Evolutionary conservation across 169 alveolate species (phyloP).

Genomic region (Cryptosporidium meleagridis): DNA sequence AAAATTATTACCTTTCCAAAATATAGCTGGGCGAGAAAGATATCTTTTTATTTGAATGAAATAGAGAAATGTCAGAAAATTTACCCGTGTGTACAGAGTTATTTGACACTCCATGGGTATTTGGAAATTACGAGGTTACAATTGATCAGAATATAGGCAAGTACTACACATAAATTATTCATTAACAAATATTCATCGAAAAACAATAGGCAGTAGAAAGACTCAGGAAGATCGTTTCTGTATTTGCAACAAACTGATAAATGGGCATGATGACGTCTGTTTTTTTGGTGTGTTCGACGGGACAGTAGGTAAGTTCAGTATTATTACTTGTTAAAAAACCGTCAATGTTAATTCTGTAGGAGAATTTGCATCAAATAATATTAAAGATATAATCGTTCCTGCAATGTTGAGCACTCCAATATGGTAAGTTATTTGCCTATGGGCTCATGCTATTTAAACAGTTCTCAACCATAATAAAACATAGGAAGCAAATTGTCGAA

Average conservation of each 20-base stretch:
- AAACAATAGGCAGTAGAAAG: slow-evolving; percentile 80
- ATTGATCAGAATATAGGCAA: slow-evolving; percentile 66
- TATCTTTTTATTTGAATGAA: neutral
- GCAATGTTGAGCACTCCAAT: slow-evolving; percentile 78
- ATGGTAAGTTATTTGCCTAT: slow-evolving; percentile 76
- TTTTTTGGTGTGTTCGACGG: slow-evolving; percentile 87
- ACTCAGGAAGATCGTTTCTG: slow-evolving; percentile 85
- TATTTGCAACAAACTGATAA: slow-evolving; percentile 77
- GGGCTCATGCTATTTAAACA: neutral
- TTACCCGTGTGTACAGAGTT: slow-evolving; percentile 65
- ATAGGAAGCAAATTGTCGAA: slow-evolving; percentile 57
- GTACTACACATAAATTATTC: neutral
- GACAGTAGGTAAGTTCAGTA: slow-evolving; percentile 82
- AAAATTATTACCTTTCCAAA: slow-evolving; percentile 11
- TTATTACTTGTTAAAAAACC: neutral
- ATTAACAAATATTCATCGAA: neutral
- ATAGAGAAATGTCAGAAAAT: slow-evolving; percentile 41
- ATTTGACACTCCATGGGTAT: slow-evolving; percentile 57
- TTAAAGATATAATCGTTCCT: slow-evolving; percentile 80
- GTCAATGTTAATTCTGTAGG: slow-evolving; percentile 48
- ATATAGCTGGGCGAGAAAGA: neutral
- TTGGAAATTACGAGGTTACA: slow-evolving; percentile 72
- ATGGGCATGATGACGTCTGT: slow-evolving; percentile 76
- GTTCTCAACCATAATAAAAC: neutral
- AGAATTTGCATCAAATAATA: slow-evolving; percentile 82